Evolutionary conservation across 768 basidiomycete genomes (phyloP), one percentile per base, ranked within the genome.

Genomic region (Termitomyces bulborhizus): DNA sequence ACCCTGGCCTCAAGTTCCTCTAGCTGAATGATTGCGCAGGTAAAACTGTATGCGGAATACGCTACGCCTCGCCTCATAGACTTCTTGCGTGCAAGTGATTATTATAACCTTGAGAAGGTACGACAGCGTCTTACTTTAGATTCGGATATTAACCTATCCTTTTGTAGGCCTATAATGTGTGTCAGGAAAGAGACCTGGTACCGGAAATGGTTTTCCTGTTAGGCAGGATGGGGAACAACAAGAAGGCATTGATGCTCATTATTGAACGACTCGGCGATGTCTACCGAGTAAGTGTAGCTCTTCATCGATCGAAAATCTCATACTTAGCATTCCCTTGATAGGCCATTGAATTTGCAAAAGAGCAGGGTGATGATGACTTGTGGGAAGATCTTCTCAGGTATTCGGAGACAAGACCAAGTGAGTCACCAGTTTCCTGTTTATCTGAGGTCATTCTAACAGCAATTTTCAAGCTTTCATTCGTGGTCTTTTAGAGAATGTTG

Each of bases 271-370:
- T 98, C 4, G 93, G 89, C 0, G 95, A 98, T 64, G 97, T 98
- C 0, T 80, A 93, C 59, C 77, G 93, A 55, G 95, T 89, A 65
- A 50, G 82, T 69, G 29, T 26, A 21, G 16, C 41, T n/a, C 26
- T 37, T 40, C 26, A 3, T 27, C 3, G 24, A 32, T 13, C 3
- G 18, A 24, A 16, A 2, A 27, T 3, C 6, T 51, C 9, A 12
- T 54, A 15, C 18, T 36, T 21, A 24, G 36, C 15, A 26, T 1
- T 48, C 16, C 31, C 21, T 34, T 46, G 3, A 6, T 43, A 93
- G 92, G 93, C 96, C 3, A 98, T 99, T 63, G 96, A 98, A 56
- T 99, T 99, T 59, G 96, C 95, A 2, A 96, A 95, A 64, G 94
- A 98, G 67, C 96, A 98, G 68, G 88, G 86, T 51, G 97, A 98